Conservation (phyloP, 768 basidiomycete genomes). For the Tremella fuciformis region DNA sequence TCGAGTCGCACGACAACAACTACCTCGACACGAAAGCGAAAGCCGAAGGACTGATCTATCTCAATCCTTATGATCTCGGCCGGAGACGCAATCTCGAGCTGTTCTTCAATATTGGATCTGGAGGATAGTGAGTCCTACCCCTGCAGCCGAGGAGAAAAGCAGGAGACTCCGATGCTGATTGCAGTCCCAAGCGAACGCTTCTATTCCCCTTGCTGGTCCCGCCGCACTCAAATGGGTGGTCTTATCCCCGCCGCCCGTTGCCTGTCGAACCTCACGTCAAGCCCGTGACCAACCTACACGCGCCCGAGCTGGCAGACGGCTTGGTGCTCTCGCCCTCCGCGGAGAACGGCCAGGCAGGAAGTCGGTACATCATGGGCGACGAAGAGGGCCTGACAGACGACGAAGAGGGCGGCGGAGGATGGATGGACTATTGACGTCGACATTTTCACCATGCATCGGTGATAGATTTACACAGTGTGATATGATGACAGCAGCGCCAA, state of each 20-base stretch:
- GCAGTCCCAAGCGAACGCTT: slow-evolving; percentile 73
- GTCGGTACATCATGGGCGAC: slow-evolving; percentile 41
- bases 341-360: slow-evolving; percentile 62
- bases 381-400: slow-evolving; percentile 79
- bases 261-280: slow-evolving; percentile 19
- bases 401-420: slow-evolving; percentile 55
- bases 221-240: slow-evolving; percentile 78
- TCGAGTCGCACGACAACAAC: slow-evolving; percentile 83
- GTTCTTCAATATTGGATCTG: slow-evolving; percentile 80
- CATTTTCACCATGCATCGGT: too few species aligned
- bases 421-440: slow-evolving; percentile 25
- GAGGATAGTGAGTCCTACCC: slow-evolving; percentile 68
- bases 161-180: background rate
- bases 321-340: slow-evolving; percentile 57
- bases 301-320: slow-evolving; percentile 38
- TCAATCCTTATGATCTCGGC: slow-evolving; percentile 91
- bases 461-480: too few species aligned
- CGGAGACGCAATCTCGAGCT: slow-evolving; percentile 68
- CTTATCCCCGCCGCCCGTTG: slow-evolving; percentile 32
- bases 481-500: too few species aligned
- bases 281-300: slow-evolving; percentile 19
- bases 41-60: slow-evolving; percentile 67
- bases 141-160: too few species aligned
- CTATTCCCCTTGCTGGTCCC: slow-evolving; percentile 73
- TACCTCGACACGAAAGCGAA: slow-evolving; percentile 70